Base-by-base conservation (phyloP, 2,329 filamentous ascomycete genomes). In the Exophiala sp. region DNA sequence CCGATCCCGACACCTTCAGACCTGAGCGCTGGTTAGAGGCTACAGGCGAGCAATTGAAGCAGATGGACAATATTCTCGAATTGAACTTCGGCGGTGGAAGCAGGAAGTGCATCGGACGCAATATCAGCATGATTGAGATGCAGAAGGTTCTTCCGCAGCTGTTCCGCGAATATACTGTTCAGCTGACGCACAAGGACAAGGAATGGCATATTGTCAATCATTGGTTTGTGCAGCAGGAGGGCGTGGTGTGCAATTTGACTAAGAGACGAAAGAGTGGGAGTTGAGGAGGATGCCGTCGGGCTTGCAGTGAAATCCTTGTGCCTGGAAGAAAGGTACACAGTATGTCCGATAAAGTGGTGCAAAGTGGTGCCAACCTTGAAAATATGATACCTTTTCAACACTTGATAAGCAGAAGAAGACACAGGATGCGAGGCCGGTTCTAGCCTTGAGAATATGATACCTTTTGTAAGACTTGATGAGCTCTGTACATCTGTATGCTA, bases 31-130 rank as follows among this genome's bases (percentile, higher is more conserved):
- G 63, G 64, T 47, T 65, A 1, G 63, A 66, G 2, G 59, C 14
- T 52, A 48, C 13, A 50, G 60, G 29, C 14, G 53, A 58, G 5
- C 45, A 39, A 13, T 34, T 62, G 19, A 63, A 64, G 45, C 42
- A 56, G 22, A 66, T 72, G 61, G 63, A 67, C 58, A 69, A 65
- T 1, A 70, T 69, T 27, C 45, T 48, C 38, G 50, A 55, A 30
- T 43, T 59, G 41, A 62, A 57, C 30, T 79, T 79, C 59, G 76
- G 76, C 1, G 73, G 71, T 3, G 76, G 77, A 0, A 68, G 73
- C 3, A 61, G 76, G 52, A 78, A 76, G 2, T 62, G 60, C 32
- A 57, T 62, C 24, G 59, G 59, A 2, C 51, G 60, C 16, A 60
- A 62, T 18, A 61, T 64, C 21, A 52, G 43, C 18, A 44, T 46